Conservation (phyloP, 805 yeast species). For the Kodamaea neixiangensis region DNA sequence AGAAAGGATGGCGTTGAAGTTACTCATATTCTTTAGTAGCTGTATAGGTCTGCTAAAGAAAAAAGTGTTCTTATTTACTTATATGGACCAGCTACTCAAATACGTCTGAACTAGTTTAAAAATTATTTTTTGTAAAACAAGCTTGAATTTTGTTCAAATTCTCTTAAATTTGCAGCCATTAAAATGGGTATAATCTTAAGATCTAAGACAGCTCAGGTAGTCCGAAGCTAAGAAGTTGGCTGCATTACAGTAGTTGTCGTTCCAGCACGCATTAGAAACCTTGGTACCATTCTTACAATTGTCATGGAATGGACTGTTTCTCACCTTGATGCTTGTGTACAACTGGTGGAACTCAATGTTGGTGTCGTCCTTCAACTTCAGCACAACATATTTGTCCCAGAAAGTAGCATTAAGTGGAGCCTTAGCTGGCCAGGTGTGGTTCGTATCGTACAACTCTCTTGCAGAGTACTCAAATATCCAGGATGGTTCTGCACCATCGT, state of each 20-base stretch:
- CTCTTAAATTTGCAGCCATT: neutral
- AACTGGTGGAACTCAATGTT: slow-evolving; percentile 48
- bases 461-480: slow-evolving; percentile 70
- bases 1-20: slow-evolving; percentile 32
- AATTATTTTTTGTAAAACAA: too few species aligned
- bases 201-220: slow-evolving; percentile 14
- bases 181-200: neutral
- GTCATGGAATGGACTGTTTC: slow-evolving; percentile 58
- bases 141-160: too few species aligned
- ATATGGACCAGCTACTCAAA: too few species aligned
- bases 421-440: slow-evolving; percentile 54
- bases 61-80: too few species aligned
- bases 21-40: slow-evolving; percentile 18
- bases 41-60: too few species aligned
- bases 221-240: slow-evolving; percentile 38
- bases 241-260: slow-evolving; percentile 42
- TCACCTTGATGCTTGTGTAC: slow-evolving; percentile 50
- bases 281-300: slow-evolving; percentile 38
- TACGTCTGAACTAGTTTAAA: too few species aligned
- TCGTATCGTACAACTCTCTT: slow-evolving; percentile 55
- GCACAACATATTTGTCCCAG: slow-evolving; percentile 59
- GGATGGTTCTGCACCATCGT: slow-evolving; percentile 55
- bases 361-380: slow-evolving; percentile 37
- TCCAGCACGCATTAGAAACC: slow-evolving; percentile 16
- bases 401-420: slow-evolving; percentile 68